phyloP scores from a whole-genome alignment of 306 rosid genomes.

The Gillenia trifoliata region DNA sequence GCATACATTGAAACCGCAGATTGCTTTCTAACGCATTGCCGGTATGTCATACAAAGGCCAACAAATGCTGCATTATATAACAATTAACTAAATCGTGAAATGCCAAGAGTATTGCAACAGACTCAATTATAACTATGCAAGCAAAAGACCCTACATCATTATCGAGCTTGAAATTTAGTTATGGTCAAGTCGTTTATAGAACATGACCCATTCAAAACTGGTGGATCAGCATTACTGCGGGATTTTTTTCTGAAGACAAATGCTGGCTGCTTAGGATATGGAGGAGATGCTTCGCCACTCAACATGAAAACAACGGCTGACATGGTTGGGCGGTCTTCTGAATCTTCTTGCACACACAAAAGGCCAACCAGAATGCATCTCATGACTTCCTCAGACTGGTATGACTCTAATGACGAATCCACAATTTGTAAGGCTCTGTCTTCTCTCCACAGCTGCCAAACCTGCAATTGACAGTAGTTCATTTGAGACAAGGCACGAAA shows the following conservation, averaged over 20 bases:
- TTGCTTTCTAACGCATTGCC: not conserved
- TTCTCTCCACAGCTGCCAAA: constrained; percentile 49
- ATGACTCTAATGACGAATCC: constrained; percentile 31
- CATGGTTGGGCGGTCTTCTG: constrained; percentile 56
- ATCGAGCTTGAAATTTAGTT: constrained; percentile 9
- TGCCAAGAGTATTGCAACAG: not conserved
- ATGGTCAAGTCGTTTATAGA: not conserved
- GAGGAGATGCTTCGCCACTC: constrained; percentile 18
- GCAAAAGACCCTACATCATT: not conserved
- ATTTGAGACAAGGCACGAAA: not conserved
- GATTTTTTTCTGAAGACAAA: not conserved
- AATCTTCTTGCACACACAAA: constrained; percentile 53
- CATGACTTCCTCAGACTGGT: constrained; percentile 20
- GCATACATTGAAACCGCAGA: no score
- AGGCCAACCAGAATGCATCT: constrained; percentile 68
- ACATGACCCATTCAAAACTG: not conserved
- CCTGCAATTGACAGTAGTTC: constrained; percentile 7
- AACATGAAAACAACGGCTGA: constrained; percentile 51
- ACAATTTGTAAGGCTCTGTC: constrained; percentile 33
- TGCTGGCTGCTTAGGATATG: constrained; percentile 16
- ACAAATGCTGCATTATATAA: not conserved
- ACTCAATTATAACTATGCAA: no score
- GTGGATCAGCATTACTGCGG: not conserved
- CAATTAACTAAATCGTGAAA: no score
- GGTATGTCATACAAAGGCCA: not conserved